Evolutionary conservation across 1,139 yeast genomes (phyloP).

Genomic region (Blastobotrys proliferans): DNA sequence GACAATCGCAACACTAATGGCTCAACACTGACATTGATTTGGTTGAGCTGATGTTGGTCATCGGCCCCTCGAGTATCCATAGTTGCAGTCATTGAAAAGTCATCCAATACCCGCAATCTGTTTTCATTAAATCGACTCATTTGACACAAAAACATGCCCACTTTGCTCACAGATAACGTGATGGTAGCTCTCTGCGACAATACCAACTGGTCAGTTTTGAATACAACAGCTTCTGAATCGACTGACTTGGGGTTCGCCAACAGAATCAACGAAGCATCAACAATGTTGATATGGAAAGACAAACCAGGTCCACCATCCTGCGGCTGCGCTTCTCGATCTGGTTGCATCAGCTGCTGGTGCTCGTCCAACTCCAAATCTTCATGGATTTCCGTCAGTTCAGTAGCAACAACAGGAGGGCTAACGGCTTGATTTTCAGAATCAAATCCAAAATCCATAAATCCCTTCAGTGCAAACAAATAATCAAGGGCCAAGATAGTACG

Average conservation of each 20-base stretch:
- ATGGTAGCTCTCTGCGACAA: constrained; percentile 60
- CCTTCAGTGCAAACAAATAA: constrained; percentile 71
- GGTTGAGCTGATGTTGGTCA: constrained; percentile 52
- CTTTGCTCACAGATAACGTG: constrained; percentile 67
- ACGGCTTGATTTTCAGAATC: constrained; percentile 15
- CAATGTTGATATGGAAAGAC: constrained; percentile 63
- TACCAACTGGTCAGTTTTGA: constrained; percentile 76
- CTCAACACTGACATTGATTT: constrained; percentile 68
- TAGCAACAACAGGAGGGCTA: too few species aligned
- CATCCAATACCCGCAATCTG: constrained; percentile 75
- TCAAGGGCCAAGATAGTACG: constrained; percentile 78
- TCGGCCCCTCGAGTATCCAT: constrained; percentile 69
- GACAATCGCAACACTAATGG: constrained; percentile 80
- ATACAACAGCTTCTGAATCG: constrained; percentile 83
- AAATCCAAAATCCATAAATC: constrained; percentile 50
- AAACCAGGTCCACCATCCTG: constrained; percentile 15
- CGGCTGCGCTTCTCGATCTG: constrained; percentile 14
- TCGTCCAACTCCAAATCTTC: constrained; percentile 16
- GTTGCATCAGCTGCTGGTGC: constrained; percentile 4
- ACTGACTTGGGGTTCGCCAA: constrained; percentile 71
- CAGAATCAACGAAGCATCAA: constrained; percentile 73
- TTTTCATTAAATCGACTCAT: constrained; percentile 64
- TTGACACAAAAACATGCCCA: constrained; percentile 79
- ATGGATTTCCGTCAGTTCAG: not conserved
- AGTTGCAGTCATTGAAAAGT: constrained; percentile 74